Evolutionary conservation across 2,329 filamentous ascomycete species (phyloP).

Genomic region (Hypocrella siamensis): DNA sequence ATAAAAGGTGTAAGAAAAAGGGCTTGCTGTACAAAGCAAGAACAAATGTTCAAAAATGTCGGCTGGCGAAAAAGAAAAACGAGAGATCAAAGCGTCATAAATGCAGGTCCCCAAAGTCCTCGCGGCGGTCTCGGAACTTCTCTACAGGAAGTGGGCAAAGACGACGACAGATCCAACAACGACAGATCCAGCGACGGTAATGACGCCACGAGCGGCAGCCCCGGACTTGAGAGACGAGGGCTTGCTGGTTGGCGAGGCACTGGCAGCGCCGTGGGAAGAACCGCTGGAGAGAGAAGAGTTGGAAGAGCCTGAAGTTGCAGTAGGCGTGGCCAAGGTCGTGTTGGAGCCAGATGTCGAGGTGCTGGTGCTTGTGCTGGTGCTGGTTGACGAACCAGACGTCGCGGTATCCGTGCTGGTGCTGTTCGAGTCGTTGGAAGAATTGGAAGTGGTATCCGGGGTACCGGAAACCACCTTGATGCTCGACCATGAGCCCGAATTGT

Average conservation of each 20-base stretch:
- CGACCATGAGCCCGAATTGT: conserved; percentile 22
- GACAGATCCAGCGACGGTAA: conserved; percentile 10
- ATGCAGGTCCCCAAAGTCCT: no score
- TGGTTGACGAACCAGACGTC: not conserved
- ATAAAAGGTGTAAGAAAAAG: conserved; percentile 11
- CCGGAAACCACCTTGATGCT: conserved; percentile 52
- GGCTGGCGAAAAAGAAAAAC: no score
- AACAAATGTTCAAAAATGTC: no score
- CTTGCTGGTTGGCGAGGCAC: not conserved
- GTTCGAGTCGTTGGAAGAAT: conserved; percentile 35
- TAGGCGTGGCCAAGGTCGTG: no score
- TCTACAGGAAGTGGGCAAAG: conserved; percentile 16
- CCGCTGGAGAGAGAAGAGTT: not conserved
- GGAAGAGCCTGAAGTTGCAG: not conserved
- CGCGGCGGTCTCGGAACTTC: no score
- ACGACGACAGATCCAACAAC: conserved; percentile 13
- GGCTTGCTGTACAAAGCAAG: no score
- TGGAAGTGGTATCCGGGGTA: conserved; percentile 48
- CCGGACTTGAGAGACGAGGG: conserved; percentile 6
- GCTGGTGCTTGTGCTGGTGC: no score
- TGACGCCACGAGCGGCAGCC: conserved; percentile 11
- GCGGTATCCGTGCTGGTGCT: conserved; percentile 9
- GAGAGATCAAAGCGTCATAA: no score
- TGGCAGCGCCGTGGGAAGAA: not conserved
- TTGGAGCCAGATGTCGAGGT: no score